Percentiles rank a stretch among this genome's conserved stretches.
phyloP scores from a whole-genome alignment of 495 filamentous ascomycete genomes.

The Xylaria sp. region DNA sequence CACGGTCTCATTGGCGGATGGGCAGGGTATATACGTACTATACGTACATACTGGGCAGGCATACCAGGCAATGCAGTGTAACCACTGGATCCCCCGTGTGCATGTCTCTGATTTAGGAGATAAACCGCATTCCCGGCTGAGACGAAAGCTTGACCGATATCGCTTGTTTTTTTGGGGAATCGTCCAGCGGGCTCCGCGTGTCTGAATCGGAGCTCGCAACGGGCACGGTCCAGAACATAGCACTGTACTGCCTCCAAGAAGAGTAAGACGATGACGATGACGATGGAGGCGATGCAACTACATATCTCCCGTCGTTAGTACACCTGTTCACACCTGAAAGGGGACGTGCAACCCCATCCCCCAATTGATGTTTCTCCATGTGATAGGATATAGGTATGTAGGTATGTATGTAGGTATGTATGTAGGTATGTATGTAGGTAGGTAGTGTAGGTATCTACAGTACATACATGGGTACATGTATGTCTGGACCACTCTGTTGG shows the following conservation, averaged over 20 bases:
- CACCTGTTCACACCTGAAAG: neutral
- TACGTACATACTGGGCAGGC: too few species aligned
- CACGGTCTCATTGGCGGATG: neutral
- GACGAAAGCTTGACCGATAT: conserved; percentile 16
- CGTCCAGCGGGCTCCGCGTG: neutral
- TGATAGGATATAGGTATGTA: too few species aligned
- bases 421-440: too few species aligned
- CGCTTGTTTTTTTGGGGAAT: neutral
- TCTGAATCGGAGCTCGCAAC: neutral
- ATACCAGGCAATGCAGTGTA: conserved; percentile 18
- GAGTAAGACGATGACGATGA: neutral
- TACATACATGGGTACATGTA: too few species aligned
- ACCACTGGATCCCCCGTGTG: neutral
- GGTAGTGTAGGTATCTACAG: too few species aligned
- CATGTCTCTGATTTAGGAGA: conserved; percentile 7
- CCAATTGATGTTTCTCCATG: neutral
- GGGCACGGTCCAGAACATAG: neutral
- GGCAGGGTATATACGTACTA: neutral
- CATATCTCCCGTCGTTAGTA: neutral
- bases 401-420: too few species aligned
- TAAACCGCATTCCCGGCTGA: neutral
- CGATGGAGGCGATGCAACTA: neutral
- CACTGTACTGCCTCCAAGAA: neutral
- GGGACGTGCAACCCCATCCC: neutral
- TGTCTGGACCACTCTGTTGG: conserved; percentile 8